Conservation (phyloP, 2,329 filamentous ascomycete genomes). For the Trichoderma sp. region DNA sequence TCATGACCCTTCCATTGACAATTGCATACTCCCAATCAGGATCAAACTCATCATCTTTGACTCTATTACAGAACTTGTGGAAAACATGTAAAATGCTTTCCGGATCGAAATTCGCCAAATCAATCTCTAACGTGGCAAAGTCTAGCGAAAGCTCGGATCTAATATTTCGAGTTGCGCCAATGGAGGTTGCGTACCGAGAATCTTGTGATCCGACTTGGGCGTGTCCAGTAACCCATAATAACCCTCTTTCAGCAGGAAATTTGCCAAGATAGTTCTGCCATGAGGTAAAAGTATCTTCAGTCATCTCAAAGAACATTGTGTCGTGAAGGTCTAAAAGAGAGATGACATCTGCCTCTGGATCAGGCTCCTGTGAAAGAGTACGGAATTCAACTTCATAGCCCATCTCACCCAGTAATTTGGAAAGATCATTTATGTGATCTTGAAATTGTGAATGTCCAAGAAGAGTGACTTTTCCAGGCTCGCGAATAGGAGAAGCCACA, state of each 20-base stretch:
- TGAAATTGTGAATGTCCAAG: background rate
- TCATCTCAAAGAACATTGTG: slow-evolving; percentile 15
- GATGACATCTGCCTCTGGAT: background rate
- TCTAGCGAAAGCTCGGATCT: slow-evolving; percentile 15
- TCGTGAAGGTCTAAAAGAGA: slow-evolving; percentile 5
- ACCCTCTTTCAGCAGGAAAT: background rate
- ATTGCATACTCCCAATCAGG: slow-evolving; percentile 4
- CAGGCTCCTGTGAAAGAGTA: slow-evolving; percentile 15
- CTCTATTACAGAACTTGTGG: background rate
- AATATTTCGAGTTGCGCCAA: slow-evolving; percentile 14
- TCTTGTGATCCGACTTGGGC: slow-evolving; percentile 13
- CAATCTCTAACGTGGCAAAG: slow-evolving; percentile 20
- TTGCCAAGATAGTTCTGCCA: background rate
- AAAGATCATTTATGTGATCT: background rate
- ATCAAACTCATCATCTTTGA: slow-evolving; percentile 1
- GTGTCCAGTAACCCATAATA: slow-evolving; percentile 20
- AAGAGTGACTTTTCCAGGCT: background rate
- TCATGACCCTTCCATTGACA: slow-evolving; percentile 4
- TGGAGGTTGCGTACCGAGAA: slow-evolving; percentile 12
- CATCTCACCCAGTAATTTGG: background rate
- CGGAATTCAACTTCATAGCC: slow-evolving; percentile 9
- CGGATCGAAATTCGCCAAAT: background rate
- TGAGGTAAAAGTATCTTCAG: background rate
- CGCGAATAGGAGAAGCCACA: background rate
- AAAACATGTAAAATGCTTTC: background rate